Conservation (phyloP, 108 stramenopile species). For the Nitzschia sp. region DNA sequence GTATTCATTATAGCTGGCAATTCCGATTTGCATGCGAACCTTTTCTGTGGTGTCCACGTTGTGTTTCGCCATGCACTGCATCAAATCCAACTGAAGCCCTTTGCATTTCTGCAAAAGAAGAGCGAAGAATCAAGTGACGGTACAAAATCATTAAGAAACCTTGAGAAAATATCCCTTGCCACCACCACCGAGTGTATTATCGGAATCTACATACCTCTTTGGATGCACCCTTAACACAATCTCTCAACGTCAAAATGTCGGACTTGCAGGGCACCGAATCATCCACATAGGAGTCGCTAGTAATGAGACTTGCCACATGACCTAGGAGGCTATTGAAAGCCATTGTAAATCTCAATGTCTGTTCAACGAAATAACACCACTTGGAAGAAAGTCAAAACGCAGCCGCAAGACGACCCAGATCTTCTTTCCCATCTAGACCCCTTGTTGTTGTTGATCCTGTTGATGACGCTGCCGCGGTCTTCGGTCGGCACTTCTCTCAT, state of each 20-base stretch:
- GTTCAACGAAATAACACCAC: neutral
- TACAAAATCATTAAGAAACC: too few relatives aligned
- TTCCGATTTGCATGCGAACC: constrained; percentile 29
- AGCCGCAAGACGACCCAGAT: neutral
- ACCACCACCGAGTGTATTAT: too few relatives aligned
- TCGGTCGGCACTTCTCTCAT: neutral
- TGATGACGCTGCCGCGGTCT: neutral
- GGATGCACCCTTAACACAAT: constrained; percentile 34
- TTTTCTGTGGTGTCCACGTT: constrained; percentile 36
- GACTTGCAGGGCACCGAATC: constrained; percentile 38
- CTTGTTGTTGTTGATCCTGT: neutral
- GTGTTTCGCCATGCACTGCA: constrained; percentile 40
- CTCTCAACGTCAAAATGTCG: constrained; percentile 31
- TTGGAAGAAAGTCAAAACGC: neutral
- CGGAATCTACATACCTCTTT: constrained; percentile 19
- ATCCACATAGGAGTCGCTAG: constrained; percentile 24
- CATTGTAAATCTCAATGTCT: constrained; percentile 19
- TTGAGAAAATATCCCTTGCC: too few relatives aligned
- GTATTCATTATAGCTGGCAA: constrained; percentile 48
- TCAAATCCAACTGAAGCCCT: constrained; percentile 34
- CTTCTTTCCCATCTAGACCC: neutral
- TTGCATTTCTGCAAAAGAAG: constrained; percentile 31
- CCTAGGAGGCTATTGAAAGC: constrained; percentile 36
- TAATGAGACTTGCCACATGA: constrained; percentile 29
- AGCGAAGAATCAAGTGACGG: neutral